Base-by-base conservation (phyloP, 495 filamentous ascomycete species). In the Rhypophila decipiens region DNA sequence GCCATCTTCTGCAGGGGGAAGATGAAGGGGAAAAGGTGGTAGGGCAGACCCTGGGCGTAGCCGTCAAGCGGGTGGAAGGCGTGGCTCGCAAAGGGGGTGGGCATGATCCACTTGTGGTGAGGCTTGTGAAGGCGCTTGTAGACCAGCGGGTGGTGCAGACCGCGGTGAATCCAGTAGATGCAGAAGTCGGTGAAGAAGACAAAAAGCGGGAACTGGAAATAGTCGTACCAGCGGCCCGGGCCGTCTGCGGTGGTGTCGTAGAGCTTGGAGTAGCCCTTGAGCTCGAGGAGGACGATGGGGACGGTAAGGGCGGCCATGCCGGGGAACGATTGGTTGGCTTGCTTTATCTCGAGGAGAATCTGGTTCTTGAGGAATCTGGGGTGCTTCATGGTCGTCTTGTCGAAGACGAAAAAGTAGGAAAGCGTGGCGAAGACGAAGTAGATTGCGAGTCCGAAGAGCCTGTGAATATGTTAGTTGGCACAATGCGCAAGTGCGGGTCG, bases 21-120 rank as follows among this genome's bases (percentile, higher is more conserved):
- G 54, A 96, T 66, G 68, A 95, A 90, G 4, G 90, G 88, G 69
- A 90, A 97, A 47, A 95, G 54, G 72, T 96, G 91, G 73, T 96
- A 96, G 0, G 91, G 91, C 22, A 95, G 56, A 57, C 86, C 86
- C 72, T 96, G 93, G n/a, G 84, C 75, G 71, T 82, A 96, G 60
- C 93, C 93, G 66, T 97, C 91, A 31, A 96, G 55, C 1, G 91
- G 93, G 73, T 97, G 90, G 78, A 97, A 96, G 43, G 91, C 91
- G 70, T 95, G 85, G 43, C 82, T 85, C 10, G 91, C 93, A 64
- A 77, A 96, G 10, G 91, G 91, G 5, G 90, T 95, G 4, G 93
- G 93, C 88, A 96, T 94, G 69, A 97, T 96, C 93, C 91, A 96
- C 72, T 95, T 96, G 82, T 97, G 91, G 73, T 97, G 93, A 42